These are phyloP conservation scores for Yarrowia bubula DNA, from an alignment of 805 yeast species.

Conservation along the genomic window DNA sequence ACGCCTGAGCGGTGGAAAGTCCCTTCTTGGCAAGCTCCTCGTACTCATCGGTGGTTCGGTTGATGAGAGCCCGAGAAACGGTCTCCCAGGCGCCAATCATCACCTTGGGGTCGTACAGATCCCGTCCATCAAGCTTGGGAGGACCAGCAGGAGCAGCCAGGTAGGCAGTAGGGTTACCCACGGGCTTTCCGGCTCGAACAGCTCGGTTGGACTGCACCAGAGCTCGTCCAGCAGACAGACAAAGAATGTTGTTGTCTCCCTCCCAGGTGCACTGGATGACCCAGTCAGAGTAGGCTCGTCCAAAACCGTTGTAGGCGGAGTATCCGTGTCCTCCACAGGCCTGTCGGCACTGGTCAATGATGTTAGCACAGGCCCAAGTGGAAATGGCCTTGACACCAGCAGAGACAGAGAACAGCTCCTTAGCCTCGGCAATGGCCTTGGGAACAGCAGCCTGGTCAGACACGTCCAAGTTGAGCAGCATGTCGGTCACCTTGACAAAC, in stretches of 20 bases:
- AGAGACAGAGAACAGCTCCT: conserved; percentile 76
- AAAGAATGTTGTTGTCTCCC: conserved; percentile 87
- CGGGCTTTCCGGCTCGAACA: conserved; percentile 43
- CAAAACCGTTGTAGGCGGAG: conserved; percentile 85
- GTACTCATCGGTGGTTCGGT: conserved; percentile 38
- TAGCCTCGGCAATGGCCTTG: conserved; percentile 56
- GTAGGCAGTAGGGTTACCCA: conserved; percentile 48
- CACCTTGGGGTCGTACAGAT: conserved; percentile 33
- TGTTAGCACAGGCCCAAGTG: conserved; percentile 78
- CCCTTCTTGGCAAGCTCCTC: conserved; percentile 33
- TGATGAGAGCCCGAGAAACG: conserved; percentile 38
- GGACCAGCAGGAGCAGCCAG: conserved; percentile 34
- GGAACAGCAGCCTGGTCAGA: conserved; percentile 49
- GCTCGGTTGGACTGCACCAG: conserved; percentile 50
- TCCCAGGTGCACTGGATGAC: conserved; percentile 98
- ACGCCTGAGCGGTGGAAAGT: conserved; percentile 37
- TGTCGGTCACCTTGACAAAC: conserved; percentile 43
- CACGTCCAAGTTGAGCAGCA: conserved; percentile 46
- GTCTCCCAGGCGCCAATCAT: conserved; percentile 41
- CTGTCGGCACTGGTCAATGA: conserved; percentile 87
- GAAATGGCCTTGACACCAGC: conserved; percentile 85
- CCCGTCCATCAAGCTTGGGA: conserved; percentile 31
- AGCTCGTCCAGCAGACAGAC: conserved; percentile 80
- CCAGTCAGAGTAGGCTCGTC: conserved; percentile 85
- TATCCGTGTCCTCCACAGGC: conserved; percentile 96